Conservation (phyloP, 2,329 filamentous ascomycete genomes). For the Ophiostoma sp. region DNA sequence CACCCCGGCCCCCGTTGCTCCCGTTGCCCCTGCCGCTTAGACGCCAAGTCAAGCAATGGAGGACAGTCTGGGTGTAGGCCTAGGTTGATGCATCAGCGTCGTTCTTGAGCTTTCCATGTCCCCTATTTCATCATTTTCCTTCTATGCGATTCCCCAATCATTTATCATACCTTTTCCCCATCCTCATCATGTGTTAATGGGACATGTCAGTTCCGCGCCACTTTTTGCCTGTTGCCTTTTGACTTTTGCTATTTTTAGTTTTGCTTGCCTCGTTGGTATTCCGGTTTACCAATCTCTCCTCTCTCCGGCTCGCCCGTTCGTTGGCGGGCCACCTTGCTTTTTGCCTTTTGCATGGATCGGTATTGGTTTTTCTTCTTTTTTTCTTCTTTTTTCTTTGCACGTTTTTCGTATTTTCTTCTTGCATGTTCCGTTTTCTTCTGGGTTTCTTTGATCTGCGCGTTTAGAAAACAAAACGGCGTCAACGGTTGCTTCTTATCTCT, state of each 20-base stretch:
- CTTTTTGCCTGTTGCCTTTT: not conserved
- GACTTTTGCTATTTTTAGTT: too few species aligned
- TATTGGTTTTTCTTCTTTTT: not conserved
- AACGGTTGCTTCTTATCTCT: conserved; percentile 30
- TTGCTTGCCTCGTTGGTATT: not conserved
- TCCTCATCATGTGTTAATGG: not conserved
- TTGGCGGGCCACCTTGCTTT: not conserved
- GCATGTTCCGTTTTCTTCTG: conserved; percentile 23
- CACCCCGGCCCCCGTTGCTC: conserved; percentile 42
- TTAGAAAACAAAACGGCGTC: conserved; percentile 28
- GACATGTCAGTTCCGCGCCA: too few species aligned
- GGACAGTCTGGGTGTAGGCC: not conserved
- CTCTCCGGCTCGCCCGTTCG: not conserved
- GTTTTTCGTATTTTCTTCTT: conserved; percentile 15
- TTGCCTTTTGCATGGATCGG: not conserved
- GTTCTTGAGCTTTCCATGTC: not conserved
- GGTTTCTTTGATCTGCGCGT: conserved; percentile 8
- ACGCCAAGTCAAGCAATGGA: not conserved
- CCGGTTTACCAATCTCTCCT: not conserved
- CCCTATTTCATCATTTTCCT: not conserved
- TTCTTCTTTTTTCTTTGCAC: conserved; percentile 16
- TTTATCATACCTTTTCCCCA: not conserved
- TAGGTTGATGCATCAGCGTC: not conserved
- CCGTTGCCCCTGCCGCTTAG: conserved; percentile 40
- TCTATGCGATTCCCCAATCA: conserved; percentile 7